These are phyloP conservation scores for Sistotremastrum niveocremeum DNA, from an alignment of 768 basidiomycete genomes.

Conservation along the genomic window DNA sequence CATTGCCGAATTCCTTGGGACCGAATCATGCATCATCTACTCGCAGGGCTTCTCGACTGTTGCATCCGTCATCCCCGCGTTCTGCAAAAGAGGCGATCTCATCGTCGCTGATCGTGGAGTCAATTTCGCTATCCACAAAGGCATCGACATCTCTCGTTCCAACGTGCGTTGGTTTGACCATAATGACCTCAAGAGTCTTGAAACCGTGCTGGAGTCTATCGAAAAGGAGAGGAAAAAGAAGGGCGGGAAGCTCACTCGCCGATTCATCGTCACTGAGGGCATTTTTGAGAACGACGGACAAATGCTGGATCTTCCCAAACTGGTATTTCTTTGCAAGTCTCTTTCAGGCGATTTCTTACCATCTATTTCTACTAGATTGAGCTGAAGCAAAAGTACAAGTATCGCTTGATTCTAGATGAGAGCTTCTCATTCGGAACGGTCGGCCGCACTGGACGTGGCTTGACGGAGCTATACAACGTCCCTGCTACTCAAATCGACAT, in stretches of 20 bases:
- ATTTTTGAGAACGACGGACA: constrained; percentile 91
- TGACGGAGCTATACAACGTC: constrained; percentile 91
- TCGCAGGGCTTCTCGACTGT: constrained; percentile 88
- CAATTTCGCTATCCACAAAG: constrained; percentile 92
- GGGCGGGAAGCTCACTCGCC: constrained; percentile 64
- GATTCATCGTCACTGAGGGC: constrained; percentile 95
- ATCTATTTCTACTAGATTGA: constrained; percentile 47
- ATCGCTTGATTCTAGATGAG: constrained; percentile 89
- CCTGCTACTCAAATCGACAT: constrained; percentile 88
- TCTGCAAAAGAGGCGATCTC: constrained; percentile 94
- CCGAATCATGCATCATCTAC: constrained; percentile 83
- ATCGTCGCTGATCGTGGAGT: constrained; percentile 98
- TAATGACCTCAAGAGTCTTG: constrained; percentile 83
- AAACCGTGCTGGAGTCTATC: constrained; percentile 69
- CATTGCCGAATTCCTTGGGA: constrained; percentile 81
- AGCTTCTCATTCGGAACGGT: constrained; percentile 87
- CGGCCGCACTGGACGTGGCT: constrained; percentile 84
- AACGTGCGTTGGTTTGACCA: constrained; percentile 95
- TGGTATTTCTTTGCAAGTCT: constrained; percentile 34
- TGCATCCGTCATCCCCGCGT: constrained; percentile 90
- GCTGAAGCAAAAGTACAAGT: constrained; percentile 91
- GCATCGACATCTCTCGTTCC: constrained; percentile 83
- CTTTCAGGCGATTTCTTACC: not conserved
- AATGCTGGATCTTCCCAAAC: constrained; percentile 83
- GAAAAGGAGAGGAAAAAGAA: constrained; percentile 86